Evolutionary conservation across 306 rosid species (phyloP).

Genomic region (Ceratonia siliqua): DNA sequence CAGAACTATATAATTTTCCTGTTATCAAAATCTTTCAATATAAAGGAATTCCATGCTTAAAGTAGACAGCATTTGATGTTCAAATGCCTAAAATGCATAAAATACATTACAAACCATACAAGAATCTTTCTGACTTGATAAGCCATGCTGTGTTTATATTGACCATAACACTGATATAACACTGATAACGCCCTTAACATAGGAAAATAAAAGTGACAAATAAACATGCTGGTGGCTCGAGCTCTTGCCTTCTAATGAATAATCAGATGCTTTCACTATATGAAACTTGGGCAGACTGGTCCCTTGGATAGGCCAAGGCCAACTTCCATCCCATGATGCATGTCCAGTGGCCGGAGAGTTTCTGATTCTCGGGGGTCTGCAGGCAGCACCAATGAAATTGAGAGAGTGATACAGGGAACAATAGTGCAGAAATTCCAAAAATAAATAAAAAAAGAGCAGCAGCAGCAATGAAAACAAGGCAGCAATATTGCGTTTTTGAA

Average conservation of each 20-base stretch:
- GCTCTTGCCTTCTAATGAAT: constrained; percentile 26
- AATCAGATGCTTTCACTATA: constrained; percentile 34
- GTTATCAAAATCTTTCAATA: neutral
- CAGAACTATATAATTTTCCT: neutral
- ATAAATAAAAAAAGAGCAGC: no score
- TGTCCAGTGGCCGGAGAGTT: constrained; percentile 65
- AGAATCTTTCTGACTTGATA: neutral
- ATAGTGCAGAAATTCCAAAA: neutral
- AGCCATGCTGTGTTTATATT: neutral
- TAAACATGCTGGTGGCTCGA: neutral
- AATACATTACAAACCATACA: constrained; percentile 7
- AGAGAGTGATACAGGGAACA: neutral
- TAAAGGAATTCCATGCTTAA: neutral
- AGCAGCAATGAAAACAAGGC: neutral
- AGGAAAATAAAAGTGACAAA: constrained; percentile 23
- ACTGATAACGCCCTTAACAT: constrained; percentile 24
- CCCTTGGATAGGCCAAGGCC: constrained; percentile 91
- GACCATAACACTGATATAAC: neutral
- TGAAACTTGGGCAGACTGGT: constrained; percentile 75
- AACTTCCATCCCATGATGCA: constrained; percentile 96
- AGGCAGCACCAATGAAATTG: constrained; percentile 24
- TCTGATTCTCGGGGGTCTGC: constrained; percentile 94
- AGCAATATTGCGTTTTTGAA: neutral
- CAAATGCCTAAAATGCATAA: constrained; percentile 19
- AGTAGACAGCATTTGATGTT: neutral